phyloP scores from a whole-genome alignment of 768 basidiomycete species.

The Rickenella mellea region DNA sequence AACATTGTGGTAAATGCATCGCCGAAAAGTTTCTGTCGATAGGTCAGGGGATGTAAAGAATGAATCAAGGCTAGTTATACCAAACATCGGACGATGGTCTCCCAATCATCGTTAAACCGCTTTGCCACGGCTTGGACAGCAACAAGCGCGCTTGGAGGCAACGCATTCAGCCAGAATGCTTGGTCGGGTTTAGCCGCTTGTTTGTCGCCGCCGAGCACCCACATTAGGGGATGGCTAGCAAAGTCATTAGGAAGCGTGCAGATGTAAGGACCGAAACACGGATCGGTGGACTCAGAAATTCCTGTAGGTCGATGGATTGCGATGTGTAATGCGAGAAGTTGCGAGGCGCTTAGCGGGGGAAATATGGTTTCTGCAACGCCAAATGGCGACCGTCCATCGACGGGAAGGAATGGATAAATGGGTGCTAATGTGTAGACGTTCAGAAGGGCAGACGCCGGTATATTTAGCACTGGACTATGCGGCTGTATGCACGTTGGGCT shows the following conservation, averaged over 20 bases:
- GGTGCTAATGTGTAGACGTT: slow-evolving; percentile 61
- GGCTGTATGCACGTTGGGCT: slow-evolving; percentile 26
- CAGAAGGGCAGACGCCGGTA: slow-evolving; percentile 64
- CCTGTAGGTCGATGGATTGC: slow-evolving; percentile 48
- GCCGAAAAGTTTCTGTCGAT: not conserved
- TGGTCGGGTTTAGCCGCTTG: slow-evolving; percentile 10
- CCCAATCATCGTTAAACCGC: slow-evolving; percentile 55
- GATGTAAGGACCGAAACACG: slow-evolving; percentile 67
- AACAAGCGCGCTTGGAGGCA: slow-evolving; percentile 39
- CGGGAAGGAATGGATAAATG: slow-evolving; percentile 36
- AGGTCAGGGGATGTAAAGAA: not conserved
- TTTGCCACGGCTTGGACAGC: slow-evolving; percentile 32
- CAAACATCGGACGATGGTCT: slow-evolving; percentile 35
- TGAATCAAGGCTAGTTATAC: slow-evolving; percentile 25
- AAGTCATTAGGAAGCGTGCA: slow-evolving; percentile 69
- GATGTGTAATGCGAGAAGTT: slow-evolving; percentile 76
- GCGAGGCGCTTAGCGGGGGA: slow-evolving; percentile 55
- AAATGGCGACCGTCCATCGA: too few relatives aligned
- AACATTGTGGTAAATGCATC: too few relatives aligned
- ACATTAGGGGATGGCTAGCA: slow-evolving; percentile 73
- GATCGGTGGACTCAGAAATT: slow-evolving; percentile 37
- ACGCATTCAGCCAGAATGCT: slow-evolving; percentile 23
- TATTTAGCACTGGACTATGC: slow-evolving; percentile 48
- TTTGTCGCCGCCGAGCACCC: slow-evolving; percentile 34
- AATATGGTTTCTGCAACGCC: too few relatives aligned